Base-by-base conservation (phyloP, 116 monocot species). In the Trichopus zeylanicus region DNA sequence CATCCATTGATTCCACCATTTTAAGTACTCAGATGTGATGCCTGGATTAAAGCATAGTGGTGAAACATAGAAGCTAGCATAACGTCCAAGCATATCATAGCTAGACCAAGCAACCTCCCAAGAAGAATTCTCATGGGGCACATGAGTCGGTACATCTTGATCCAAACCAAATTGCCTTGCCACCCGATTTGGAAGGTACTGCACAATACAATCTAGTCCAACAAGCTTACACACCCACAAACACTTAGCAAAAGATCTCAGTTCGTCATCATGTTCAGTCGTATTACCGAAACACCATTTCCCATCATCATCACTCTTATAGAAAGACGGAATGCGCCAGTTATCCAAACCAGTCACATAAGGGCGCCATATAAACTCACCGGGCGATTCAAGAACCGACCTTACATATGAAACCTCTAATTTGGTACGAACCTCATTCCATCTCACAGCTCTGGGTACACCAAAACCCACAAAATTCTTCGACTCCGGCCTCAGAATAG, bases 161-260 rank as follows among this genome's bases (percentile, higher is more conserved):
- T 81, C 78, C 9, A 81, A 67, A 21, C 78, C 86, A 63, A 86
- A 78, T 62, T 86, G 86, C 81, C 67, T 86, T 29, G 78, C 76
- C 26, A 75, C 78, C 28, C 86, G 71, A 46, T 86, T 77, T 5
- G 86, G 81, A 49, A 75, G 72, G 72, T 86, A 86, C 32, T 69
- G 60, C 54, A 81, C 78, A 4, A 78, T 75, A 51, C 71, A 72
- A 56, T 86, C 78, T 16, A 81, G 8, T 13, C 78, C 81, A 10
- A 81, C 74, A 21, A 86, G 75, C 49, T 74, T 78, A 55, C 57
- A 78, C 30, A 52, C 48, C 52, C 65, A 78, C 62, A 86, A 51
- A 24, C 74, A 81, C 46, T 26, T 26, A 1, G 61, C 57, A 63
- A 68, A 81, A 0, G 74, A 65, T 55, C 48, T 31, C 35, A 71